phyloP scores from a whole-genome alignment of 768 basidiomycete genomes.

The Macrolepiota albuminosa region DNA sequence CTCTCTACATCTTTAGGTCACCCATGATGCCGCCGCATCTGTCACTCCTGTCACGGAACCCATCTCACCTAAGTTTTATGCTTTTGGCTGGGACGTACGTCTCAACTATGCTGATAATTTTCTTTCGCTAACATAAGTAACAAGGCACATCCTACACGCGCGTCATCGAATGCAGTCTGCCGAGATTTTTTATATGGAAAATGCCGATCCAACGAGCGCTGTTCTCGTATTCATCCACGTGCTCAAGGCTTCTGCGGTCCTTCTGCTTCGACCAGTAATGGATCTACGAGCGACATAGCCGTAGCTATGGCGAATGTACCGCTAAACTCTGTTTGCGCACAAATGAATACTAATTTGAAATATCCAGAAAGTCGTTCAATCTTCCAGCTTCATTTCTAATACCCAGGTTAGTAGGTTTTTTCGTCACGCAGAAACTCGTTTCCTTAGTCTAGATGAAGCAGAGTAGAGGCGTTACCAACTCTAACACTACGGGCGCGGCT shows the following conservation, averaged over 20 bases:
- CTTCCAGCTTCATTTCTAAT: neutral
- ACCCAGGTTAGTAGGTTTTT: neutral
- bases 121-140: neutral
- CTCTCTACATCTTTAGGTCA: neutral
- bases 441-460: no score
- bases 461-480: neutral
- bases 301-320: neutral
- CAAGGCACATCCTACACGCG: slow-evolving; percentile 27
- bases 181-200: neutral
- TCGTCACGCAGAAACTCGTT: neutral
- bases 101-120: neutral
- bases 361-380: neutral
- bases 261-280: neutral
- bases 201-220: neutral
- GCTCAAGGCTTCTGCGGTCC: neutral
- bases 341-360: neutral
- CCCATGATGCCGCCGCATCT: neutral
- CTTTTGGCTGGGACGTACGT: slow-evolving; percentile 15
- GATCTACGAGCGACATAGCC: neutral
- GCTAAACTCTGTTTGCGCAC: neutral
- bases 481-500: neutral
- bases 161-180: slow-evolving; percentile 14
- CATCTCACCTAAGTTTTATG: neutral
- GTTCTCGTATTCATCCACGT: slow-evolving; percentile 12
- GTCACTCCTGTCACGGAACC: neutral